A percentile compares a stretch with the other conserved stretches of the same genome.
phyloP scores from a whole-genome alignment of 2,329 filamentous ascomycete genomes.

The Fusarium coffeatum region DNA sequence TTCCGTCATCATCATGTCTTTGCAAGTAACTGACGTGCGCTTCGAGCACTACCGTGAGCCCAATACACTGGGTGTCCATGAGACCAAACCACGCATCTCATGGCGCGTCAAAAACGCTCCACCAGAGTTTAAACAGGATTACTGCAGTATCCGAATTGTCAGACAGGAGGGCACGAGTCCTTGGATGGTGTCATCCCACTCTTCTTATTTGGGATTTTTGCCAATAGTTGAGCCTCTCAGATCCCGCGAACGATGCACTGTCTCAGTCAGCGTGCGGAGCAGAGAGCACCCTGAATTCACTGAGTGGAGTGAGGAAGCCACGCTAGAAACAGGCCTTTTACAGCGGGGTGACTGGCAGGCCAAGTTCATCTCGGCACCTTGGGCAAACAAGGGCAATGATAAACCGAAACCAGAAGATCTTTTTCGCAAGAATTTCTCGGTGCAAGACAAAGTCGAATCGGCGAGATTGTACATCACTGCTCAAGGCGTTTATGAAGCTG shows the following conservation, averaged over 20 bases:
- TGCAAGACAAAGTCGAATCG: not conserved
- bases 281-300: slow-evolving; percentile 4
- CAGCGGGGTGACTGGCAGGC: slow-evolving; percentile 23
- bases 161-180: no score
- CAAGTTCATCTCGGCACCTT: slow-evolving; percentile 35
- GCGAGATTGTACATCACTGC: slow-evolving; percentile 58
- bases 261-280: slow-evolving; percentile 18
- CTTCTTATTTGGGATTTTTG: no score
- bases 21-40: slow-evolving; percentile 21
- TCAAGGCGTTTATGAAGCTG: slow-evolving; percentile 59
- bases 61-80: slow-evolving; percentile 32
- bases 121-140: slow-evolving; percentile 24
- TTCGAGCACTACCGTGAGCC: slow-evolving; percentile 35
- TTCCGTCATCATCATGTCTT: slow-evolving; percentile 8
- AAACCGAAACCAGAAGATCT: slow-evolving; percentile 36
- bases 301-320: slow-evolving; percentile 27
- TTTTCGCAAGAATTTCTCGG: slow-evolving; percentile 27
- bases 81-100: slow-evolving; percentile 33
- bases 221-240: slow-evolving; percentile 12
- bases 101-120: slow-evolving; percentile 34
- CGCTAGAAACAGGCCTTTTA: slow-evolving; percentile 30
- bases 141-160: no score
- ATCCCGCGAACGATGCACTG: slow-evolving; percentile 23
- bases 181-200: no score
- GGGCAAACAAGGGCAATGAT: slow-evolving; percentile 20